Evolutionary conservation across 352 stramenopile genomes (phyloP), one percentile per base, ranked within the genome.

Genomic region (Pythium periplocum): DNA sequence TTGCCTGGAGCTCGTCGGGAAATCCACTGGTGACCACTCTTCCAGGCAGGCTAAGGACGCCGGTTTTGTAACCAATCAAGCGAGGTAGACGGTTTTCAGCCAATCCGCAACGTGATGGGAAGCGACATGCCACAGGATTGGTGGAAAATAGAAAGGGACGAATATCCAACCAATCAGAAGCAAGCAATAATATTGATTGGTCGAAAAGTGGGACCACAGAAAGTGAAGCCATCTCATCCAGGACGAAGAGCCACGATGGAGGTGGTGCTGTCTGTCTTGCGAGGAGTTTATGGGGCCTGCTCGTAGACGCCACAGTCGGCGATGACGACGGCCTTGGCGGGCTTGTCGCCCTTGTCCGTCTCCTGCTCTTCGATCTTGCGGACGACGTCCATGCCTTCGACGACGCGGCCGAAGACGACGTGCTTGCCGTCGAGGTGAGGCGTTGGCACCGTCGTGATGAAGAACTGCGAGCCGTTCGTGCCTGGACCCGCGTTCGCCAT

Each of bases 381-480:
- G 26, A 98, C 78, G 50, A 98, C 61, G 57, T 97, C 88, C 61
- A 94, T 85, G 43, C 92, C 89, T 38, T 96, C 86, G 30, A 96
- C 72, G 7, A 97, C 90, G 58, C 87, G 83, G 40, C 96, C 96
- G 72, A 99, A 99, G 4, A 99, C 97, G 38, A 98, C 93, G 84
- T 99, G 97, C 76, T 98, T 98, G 62, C 89, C 93, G 65, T 99
- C 96, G 49, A 99, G 79, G 71, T 97, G 98, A 35, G 93, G 86
- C 57, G 95, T 99, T 48, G 95, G 70, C 59, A 91, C 82, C 31
- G 87, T 91, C 68, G 86, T 96, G 67, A 99, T 89, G 73, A 98
- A 98, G 73, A 99, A 98, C 86, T 99, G 96, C 53, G 90, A 98
- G 46, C 95, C 93, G 69, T 99, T 98, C 54, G 96, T 98, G 68